Percentiles rank a stretch among this genome's conserved stretches.
These are phyloP conservation scores for Cardiospermum halicacabum DNA, from an alignment of 345 rosid species.

Conservation along the genomic window DNA sequence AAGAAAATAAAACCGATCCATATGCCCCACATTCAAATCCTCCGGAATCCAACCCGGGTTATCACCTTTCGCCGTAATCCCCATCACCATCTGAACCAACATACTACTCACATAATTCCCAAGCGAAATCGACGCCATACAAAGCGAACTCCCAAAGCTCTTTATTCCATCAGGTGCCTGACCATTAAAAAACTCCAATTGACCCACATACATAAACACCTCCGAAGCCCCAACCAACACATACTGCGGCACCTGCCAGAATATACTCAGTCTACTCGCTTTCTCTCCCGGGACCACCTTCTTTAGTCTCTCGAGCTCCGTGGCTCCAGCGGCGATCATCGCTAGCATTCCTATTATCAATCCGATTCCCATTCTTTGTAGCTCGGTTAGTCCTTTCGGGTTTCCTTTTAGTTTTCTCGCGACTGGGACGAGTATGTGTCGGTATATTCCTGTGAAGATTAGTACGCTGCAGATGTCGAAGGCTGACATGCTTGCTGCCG, in stretches of 20 bases:
- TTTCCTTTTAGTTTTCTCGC: conserved; percentile 41
- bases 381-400: conserved; percentile 61
- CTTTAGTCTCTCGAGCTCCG: conserved; percentile 58
- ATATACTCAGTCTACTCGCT: conserved; percentile 56
- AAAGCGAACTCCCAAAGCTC: conserved; percentile 88
- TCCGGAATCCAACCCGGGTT: conserved; percentile 78
- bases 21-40: conserved; percentile 60
- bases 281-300: conserved; percentile 38
- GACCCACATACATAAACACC: conserved; percentile 93
- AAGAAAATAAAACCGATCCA: conserved; percentile 74
- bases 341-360: conserved; percentile 68
- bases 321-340: conserved; percentile 75
- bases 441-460: conserved; percentile 61
- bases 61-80: conserved; percentile 44
- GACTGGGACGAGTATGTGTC: conserved; percentile 56
- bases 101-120: conserved; percentile 83
- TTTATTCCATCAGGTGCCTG: conserved; percentile 91
- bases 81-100: conserved; percentile 65
- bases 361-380: conserved; percentile 87
- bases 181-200: conserved; percentile 81
- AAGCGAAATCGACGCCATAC: conserved; percentile 95
- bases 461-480: conserved; percentile 82
- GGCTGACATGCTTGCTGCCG: conserved; percentile 91
- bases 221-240: conserved; percentile 78
- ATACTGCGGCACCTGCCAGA: conserved; percentile 92